Base-by-base conservation (phyloP, 2,329 filamentous ascomycete species). In the Basipetospora chlamydospora region DNA sequence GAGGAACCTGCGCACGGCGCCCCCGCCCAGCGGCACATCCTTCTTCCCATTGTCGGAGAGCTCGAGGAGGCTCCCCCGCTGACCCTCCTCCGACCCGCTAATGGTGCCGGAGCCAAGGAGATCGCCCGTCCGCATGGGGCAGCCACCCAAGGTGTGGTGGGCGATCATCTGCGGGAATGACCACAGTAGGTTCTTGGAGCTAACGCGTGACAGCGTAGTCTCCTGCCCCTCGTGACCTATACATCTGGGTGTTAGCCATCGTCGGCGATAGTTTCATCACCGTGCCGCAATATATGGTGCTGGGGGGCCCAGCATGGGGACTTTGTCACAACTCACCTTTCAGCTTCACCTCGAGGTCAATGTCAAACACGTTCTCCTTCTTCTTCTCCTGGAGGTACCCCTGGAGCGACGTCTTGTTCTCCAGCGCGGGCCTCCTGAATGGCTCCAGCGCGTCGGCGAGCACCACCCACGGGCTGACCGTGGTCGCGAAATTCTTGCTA, bases 101-200 rank as follows among this genome's bases (percentile, higher is more conserved):
- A 51, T 49, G 16, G 48, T 49, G 11, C 48, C 48, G 7, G 46
- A 80, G 3, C 80, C 80, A 5, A 86, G 56, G 29, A 86, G 54
- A 49, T 87, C 80, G 28, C 80, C 80, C 0, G 73, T 64, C 26
- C 70, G 66, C 59, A 86, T 65, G 2, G 72, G 70, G 55, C 80
- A 86, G 5, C 80, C 80, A 2, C 73, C 76, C 37, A 80, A 64
- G 2, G 76, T 75, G 53, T 86, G 80, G 53, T 86, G 80, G 2
- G 80, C 69, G 26, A 87, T 58, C 78, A 85, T 84, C 53, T 86
- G 81, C 3, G 77, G 67, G 55, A 83, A 86, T 0, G 78, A 83
- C 64, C 73, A 87, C 2, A 85, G 62, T 4, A 86, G 60, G 34
- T 56, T 49, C 38, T 43, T 42, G 32, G 41, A 38, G 17, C 33